Evolutionary conservation across 306 rosid genomes (phyloP), one percentile per base, ranked within the genome.

Genomic region (Gynostemma pentaphyllum): DNA sequence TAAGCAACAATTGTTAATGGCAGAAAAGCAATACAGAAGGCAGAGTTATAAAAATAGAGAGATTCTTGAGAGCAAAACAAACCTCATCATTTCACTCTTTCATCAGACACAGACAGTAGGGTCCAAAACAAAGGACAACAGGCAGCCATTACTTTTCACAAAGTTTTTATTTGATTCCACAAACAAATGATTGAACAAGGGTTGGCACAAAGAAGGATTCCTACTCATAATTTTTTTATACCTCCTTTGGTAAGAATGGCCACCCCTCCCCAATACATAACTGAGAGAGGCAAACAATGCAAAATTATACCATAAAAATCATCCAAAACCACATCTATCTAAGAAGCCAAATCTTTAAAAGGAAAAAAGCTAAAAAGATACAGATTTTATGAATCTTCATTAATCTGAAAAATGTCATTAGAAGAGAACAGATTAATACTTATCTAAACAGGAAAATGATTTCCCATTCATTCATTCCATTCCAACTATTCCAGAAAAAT

Each of bases 401-500:
- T 37, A 27, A 34, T 36, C 65, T 59, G 46, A 39, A 34, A 59
- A 59, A 59, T 39, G 65, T 59, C 46, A 28, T 59, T 28, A 59
- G 36, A 21, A n/a, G n/a, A n/a, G n/a, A 23, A 56, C 64, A 56
- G 27, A 56, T 56, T 56, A n/a, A n/a, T n/a, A 56, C 64, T 56
- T 45, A 57, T 57, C 44, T n/a, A 63, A n/a, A 45, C 47, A 40
- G 68, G n/a, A n/a, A 42, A 45, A 60, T 13, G 10, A 12, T 72
- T 39, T 14, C 39, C 78, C 60, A 52, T 61, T 7, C 49, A 48
- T 23, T 61, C 37, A 2, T 32, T 7, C n/a, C n/a, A n/a, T n/a
- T n/a, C n/a, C n/a, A 34, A 29, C 66, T 61, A 61, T 61, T 40
- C 66, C 66, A 65, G 59, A 19, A 47, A 65, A 65, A 65, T 65